Percentiles rank a stretch among this genome's conserved stretches.
phyloP scores from a whole-genome alignment of 495 filamentous ascomycete species.

The Massariosphaeria phaeospora region DNA sequence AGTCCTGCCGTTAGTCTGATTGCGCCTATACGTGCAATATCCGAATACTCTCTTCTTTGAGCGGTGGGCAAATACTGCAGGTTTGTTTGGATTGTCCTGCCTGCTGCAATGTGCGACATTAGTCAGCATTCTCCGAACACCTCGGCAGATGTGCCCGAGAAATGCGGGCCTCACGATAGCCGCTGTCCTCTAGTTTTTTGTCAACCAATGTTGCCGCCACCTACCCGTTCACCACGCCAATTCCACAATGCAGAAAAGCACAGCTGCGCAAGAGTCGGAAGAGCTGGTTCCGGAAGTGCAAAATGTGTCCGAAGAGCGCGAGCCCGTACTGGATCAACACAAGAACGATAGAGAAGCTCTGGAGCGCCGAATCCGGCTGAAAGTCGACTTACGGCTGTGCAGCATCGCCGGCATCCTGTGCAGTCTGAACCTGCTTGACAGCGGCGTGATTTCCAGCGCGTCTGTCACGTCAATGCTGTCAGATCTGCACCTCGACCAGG shows the following conservation, averaged over 20 bases:
- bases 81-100: too few relatives aligned
- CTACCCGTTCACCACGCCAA: not conserved
- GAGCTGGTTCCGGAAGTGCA: not conserved
- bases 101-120: too few relatives aligned
- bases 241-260: not conserved
- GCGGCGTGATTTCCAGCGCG: conserved; percentile 70
- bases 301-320: not conserved
- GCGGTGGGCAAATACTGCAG: too few relatives aligned
- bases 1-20: too few relatives aligned
- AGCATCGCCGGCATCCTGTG: conserved; percentile 70
- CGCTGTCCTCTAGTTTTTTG: too few relatives aligned
- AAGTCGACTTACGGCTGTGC: conserved; percentile 40
- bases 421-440: conserved; percentile 67
- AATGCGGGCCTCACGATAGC: too few relatives aligned
- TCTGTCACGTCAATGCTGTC: conserved; percentile 68
- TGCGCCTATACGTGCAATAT: too few relatives aligned
- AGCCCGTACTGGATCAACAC: too few relatives aligned
- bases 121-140: too few relatives aligned
- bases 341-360: not conserved
- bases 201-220: too few relatives aligned
- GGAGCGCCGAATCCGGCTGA: not conserved
- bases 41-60: too few relatives aligned
- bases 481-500: conserved; percentile 58
- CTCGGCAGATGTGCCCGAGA: too few relatives aligned
- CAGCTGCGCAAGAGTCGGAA: not conserved